Percentiles rank a stretch among this genome's conserved stretches.
Evolutionary conservation across 192 early-diverging fungal species (phyloP).

Genomic region (Umbelopsis sp.): DNA sequence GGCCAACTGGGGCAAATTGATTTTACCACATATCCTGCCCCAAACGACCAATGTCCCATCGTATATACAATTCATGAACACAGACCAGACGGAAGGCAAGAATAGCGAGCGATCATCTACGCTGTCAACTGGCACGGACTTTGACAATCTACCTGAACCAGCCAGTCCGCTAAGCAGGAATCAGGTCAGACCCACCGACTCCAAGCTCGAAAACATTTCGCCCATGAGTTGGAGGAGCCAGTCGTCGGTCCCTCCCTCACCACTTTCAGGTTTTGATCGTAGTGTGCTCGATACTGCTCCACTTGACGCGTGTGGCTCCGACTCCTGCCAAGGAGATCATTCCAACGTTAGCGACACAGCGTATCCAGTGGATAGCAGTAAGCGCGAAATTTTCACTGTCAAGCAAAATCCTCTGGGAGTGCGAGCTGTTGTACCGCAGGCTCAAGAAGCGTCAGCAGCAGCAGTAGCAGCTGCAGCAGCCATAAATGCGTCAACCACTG

Average conservation of each 20-base stretch:
- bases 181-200: background rate
- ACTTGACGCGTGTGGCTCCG: background rate
- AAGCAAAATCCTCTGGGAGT: background rate
- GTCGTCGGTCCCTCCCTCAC: background rate
- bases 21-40: background rate
- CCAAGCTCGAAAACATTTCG: background rate
- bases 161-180: background rate
- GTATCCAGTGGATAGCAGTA: background rate
- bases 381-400: background rate
- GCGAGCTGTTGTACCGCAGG: background rate
- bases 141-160: background rate
- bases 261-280: background rate
- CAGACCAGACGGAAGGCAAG: background rate
- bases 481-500: background rate
- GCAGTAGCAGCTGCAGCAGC: background rate
- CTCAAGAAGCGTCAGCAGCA: background rate
- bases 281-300: background rate
- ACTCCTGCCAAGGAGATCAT: conserved; percentile 11
- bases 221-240: conserved; percentile 9
- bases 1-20: background rate
- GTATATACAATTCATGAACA: background rate
- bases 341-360: conserved; percentile 9
- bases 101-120: background rate
- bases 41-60: background rate
- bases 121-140: background rate